Percentiles rank a stretch among this genome's conserved stretches.
These are phyloP conservation scores for Megacollybia platyphylla DNA, from an alignment of 1,284 basidiomycete genomes.

Conservation along the genomic window DNA sequence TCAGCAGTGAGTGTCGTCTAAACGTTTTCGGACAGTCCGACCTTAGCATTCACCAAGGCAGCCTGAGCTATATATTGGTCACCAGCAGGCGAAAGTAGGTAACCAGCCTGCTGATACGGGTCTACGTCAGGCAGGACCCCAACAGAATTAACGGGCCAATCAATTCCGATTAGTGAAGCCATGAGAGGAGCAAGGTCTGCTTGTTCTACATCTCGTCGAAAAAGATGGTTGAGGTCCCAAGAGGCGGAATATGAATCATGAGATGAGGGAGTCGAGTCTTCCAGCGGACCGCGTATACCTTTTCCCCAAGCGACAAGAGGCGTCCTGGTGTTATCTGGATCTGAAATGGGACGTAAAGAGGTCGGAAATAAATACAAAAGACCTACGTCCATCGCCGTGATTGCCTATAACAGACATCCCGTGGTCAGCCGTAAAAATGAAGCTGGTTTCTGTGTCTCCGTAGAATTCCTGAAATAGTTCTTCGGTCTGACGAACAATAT, in stretches of 20 bases:
- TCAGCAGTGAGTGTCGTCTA: neutral
- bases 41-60: slow-evolving; percentile 63
- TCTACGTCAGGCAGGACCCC: slow-evolving; percentile 64
- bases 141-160: slow-evolving; percentile 70
- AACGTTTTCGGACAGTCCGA: slow-evolving; percentile 10
- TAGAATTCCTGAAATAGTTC: slow-evolving; percentile 55
- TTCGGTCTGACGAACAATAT: slow-evolving; percentile 63
- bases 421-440: slow-evolving; percentile 82
- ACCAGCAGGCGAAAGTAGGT: slow-evolving; percentile 25
- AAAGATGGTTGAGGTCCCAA: slow-evolving; percentile 46
- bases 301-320: slow-evolving; percentile 80
- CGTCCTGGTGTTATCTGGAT: slow-evolving; percentile 82
- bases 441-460: slow-evolving; percentile 59
- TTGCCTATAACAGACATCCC: slow-evolving; percentile 87
- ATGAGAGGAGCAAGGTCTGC: slow-evolving; percentile 78
- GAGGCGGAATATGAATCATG: slow-evolving; percentile 58
- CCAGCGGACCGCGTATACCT: slow-evolving; percentile 57
- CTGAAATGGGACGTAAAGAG: slow-evolving; percentile 19
- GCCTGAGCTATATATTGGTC: slow-evolving; percentile 32
- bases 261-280: slow-evolving; percentile 38
- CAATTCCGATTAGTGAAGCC: slow-evolving; percentile 56
- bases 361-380: neutral
- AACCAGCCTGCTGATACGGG: slow-evolving; percentile 35
- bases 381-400: slow-evolving; percentile 77
- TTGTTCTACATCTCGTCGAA: slow-evolving; percentile 70